These are phyloP conservation scores for Russula sp. DNA, from an alignment of 768 basidiomycete species.

Conservation along the genomic window DNA sequence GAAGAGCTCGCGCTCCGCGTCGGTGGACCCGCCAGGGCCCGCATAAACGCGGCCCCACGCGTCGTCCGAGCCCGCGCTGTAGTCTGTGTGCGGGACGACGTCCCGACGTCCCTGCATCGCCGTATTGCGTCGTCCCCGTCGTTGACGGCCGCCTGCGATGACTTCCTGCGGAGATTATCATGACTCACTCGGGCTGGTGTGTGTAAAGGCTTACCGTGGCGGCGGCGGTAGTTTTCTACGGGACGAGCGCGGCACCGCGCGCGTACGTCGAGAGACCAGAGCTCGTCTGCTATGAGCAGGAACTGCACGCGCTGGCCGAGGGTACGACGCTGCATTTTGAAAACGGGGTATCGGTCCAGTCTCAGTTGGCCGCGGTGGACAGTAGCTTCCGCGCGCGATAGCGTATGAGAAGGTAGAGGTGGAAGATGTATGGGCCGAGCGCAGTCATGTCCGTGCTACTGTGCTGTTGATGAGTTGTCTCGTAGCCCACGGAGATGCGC, in stretches of 20 bases:
- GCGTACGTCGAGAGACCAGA: constrained; percentile 14
- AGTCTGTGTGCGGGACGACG: constrained; percentile 69
- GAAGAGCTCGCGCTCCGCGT: constrained; percentile 53
- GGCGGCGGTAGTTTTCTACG: neutral
- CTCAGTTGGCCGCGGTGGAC: neutral
- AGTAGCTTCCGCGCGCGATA: neutral
- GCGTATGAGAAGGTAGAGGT: constrained; percentile 12
- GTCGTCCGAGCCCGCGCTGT: constrained; percentile 44
- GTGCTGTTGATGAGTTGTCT: too few species aligned
- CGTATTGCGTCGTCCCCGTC: constrained; percentile 47
- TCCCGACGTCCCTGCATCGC: constrained; percentile 48
- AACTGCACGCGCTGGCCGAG: constrained; percentile 5
- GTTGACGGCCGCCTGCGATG: neutral
- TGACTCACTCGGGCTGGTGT: too few species aligned
- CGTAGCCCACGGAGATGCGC: too few species aligned
- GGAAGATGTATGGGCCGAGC: constrained; percentile 4
- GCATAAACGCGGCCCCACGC: constrained; percentile 53
- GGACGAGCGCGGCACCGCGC: constrained; percentile 8
- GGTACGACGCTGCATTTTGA: neutral
- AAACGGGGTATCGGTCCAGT: constrained; percentile 6
- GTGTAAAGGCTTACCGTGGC: neutral
- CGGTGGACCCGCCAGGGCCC: constrained; percentile 8
- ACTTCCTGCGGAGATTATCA: neutral
- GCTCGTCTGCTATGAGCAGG: constrained; percentile 11
- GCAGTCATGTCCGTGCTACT: neutral